Percentiles rank a stretch among this genome's conserved stretches.
Conservation (phyloP, 495 filamentous ascomycete genomes). For the Penicillium salamii region DNA sequence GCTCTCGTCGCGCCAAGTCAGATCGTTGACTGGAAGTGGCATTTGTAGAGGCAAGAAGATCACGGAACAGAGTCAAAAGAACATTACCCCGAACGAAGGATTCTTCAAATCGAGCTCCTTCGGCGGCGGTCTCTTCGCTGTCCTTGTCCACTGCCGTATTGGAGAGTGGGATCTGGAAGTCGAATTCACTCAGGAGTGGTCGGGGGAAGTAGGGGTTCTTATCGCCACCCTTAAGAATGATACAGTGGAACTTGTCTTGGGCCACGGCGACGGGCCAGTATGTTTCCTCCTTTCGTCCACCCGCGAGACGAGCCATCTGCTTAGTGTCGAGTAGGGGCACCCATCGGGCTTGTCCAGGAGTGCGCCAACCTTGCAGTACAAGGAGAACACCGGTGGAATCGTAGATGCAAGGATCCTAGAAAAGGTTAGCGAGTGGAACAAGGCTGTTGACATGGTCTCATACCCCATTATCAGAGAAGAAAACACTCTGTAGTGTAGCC, state of each 20-base stretch:
- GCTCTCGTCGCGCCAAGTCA: constrained; percentile 64
- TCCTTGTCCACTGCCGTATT: constrained; percentile 42
- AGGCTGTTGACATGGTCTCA: constrained; percentile 18
- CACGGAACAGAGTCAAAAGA: constrained; percentile 65
- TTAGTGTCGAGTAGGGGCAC: constrained; percentile 88
- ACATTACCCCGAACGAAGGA: constrained; percentile 72
- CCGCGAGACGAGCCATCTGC: constrained; percentile 72
- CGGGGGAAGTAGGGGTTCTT: constrained; percentile 93
- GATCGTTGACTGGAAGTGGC: constrained; percentile 59
- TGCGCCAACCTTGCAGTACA: constrained; percentile 87
- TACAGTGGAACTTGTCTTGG: constrained; percentile 91
- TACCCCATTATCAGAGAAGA: constrained; percentile 87
- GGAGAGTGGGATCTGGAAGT: constrained; percentile 80
- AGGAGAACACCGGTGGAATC: constrained; percentile 85
- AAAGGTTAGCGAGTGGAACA: constrained; percentile 16
- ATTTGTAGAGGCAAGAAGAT: constrained; percentile 62
- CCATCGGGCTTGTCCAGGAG: constrained; percentile 81
- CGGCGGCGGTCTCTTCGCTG: constrained; percentile 36
- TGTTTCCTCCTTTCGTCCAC: constrained; percentile 78
- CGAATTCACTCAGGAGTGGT: constrained; percentile 88
- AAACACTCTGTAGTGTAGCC: constrained; percentile 70
- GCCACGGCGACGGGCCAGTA: constrained; percentile 97
- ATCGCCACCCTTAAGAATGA: constrained; percentile 95
- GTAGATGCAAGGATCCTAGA: constrained; percentile 86
- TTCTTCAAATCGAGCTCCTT: constrained; percentile 63